A percentile compares a stretch with the other conserved stretches of the same genome.
phyloP scores from a whole-genome alignment of 1,284 basidiomycete genomes.

The Irpex lacteus region DNA sequence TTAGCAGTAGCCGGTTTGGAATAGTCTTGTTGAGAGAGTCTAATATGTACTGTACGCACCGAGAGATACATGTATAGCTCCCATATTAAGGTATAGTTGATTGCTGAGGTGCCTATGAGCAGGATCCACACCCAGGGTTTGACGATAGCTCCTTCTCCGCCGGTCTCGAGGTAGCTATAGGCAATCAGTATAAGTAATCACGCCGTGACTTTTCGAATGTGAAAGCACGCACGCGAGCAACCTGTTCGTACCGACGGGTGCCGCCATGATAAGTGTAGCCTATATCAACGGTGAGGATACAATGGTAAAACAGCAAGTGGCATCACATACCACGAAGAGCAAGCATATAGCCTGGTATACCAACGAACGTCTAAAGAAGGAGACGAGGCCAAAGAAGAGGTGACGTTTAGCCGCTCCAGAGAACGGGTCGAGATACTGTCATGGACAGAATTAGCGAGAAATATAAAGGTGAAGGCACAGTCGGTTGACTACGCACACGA shows the following conservation, averaged over 20 bases:
- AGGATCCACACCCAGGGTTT: slow-evolving; percentile 62
- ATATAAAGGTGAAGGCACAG: neutral
- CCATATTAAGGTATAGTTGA: slow-evolving; percentile 32
- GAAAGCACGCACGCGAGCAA: slow-evolving; percentile 30
- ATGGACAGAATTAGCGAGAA: too few relatives aligned
- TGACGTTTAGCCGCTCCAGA: slow-evolving; percentile 15
- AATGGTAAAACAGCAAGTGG: neutral
- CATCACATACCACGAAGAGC: slow-evolving; percentile 6
- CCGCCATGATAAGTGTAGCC: slow-evolving; percentile 33
- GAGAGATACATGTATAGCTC: slow-evolving; percentile 37
- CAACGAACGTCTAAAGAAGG: slow-evolving; percentile 14
- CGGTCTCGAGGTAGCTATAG: slow-evolving; percentile 39
- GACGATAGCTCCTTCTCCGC: slow-evolving; percentile 34
- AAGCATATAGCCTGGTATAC: slow-evolving; percentile 18
- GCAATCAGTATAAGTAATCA: neutral
- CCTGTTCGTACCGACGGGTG: slow-evolving; percentile 44
- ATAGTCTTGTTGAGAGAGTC: neutral
- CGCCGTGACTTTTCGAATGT: neutral
- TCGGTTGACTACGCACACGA: slow-evolving; percentile 20
- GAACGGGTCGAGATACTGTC: slow-evolving; percentile 33
- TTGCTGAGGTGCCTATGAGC: slow-evolving; percentile 57
- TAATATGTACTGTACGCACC: slow-evolving; percentile 13
- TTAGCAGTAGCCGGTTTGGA: too few relatives aligned
- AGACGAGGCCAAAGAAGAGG: slow-evolving; percentile 8
- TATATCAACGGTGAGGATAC: neutral